Evolutionary conservation across 2,329 filamentous ascomycete genomes (phyloP).

Genomic region (Hysterium pulicare): DNA sequence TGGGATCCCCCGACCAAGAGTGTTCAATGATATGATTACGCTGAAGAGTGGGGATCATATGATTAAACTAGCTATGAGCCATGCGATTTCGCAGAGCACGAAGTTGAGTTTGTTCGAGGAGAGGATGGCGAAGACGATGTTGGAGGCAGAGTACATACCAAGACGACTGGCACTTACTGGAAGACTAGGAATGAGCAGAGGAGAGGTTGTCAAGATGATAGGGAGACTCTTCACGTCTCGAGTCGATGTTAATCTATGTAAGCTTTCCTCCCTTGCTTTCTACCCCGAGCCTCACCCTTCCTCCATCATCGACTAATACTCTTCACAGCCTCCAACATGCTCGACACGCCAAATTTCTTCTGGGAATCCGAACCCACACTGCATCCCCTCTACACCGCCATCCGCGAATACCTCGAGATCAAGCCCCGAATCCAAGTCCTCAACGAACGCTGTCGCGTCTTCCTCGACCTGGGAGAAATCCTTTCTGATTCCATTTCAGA

Average conservation of each 20-base stretch:
- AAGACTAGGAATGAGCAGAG: constrained; percentile 83
- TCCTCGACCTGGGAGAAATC: constrained; percentile 93
- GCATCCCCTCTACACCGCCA: constrained; percentile 88
- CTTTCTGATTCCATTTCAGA: constrained; percentile 88
- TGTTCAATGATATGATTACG: constrained; percentile 99
- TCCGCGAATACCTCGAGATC: constrained; percentile 97
- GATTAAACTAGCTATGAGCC: constrained; percentile 97
- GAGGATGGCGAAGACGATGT: constrained; percentile 91
- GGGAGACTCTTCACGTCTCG: constrained; percentile 88
- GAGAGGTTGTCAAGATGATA: constrained; percentile 88
- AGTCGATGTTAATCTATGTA: constrained; percentile 97
- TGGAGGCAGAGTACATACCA: constrained; percentile 86
- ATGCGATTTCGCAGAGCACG: constrained; percentile 95
- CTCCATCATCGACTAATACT: constrained; percentile 2
- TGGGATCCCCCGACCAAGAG: constrained; percentile 77
- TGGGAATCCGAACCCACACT: constrained; percentile 97
- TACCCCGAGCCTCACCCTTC: neutral
- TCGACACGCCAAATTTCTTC: constrained; percentile 96
- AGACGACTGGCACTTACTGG: constrained; percentile 86
- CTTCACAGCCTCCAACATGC: constrained; percentile 77
- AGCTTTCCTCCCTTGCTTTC: constrained; percentile 37
- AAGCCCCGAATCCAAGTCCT: constrained; percentile 93
- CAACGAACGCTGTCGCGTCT: constrained; percentile 94
- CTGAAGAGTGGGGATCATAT: constrained; percentile 93
- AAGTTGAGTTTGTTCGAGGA: constrained; percentile 96